phyloP scores from a whole-genome alignment of 139 green algal genomes.

The Chlorella sorokiniana region DNA sequence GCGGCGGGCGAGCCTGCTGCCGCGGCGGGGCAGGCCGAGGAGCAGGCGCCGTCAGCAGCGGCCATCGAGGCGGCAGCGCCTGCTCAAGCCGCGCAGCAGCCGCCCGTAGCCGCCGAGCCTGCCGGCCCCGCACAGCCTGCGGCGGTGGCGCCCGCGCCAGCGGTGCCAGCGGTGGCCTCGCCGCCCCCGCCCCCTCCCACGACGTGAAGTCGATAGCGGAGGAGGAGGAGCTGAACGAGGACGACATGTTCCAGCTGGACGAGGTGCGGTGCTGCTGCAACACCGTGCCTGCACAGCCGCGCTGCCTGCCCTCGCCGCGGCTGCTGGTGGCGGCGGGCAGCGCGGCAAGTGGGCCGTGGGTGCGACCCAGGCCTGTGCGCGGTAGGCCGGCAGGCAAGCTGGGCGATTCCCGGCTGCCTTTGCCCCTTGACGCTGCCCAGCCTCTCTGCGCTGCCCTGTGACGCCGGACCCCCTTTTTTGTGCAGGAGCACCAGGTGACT shows the following conservation, averaged over 20 bases:
- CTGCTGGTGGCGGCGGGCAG: no score
- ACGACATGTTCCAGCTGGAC: conserved; percentile 77
- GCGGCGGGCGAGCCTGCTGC: not conserved
- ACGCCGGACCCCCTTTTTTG: not conserved
- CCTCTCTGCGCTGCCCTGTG: not conserved
- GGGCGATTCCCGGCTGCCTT: no score
- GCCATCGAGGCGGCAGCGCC: conserved; percentile 1
- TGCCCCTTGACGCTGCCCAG: not conserved
- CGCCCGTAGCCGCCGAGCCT: not conserved
- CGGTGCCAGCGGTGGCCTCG: not conserved
- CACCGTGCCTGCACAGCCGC: no score
- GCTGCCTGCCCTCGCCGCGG: no score
- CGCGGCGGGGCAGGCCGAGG: not conserved
- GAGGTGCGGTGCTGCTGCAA: conserved; percentile 45
- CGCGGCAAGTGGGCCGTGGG: no score
- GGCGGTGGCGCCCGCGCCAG: not conserved
- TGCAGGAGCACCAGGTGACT: conserved; percentile 38
- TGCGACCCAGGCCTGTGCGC: no score
- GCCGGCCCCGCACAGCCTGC: not conserved
- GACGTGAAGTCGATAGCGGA: conserved; percentile 25
- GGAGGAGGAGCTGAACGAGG: conserved; percentile 59
- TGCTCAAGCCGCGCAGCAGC: not conserved
- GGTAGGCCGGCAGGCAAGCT: no score
- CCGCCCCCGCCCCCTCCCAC: not conserved
- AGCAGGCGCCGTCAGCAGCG: not conserved